Percentiles rank a stretch among this genome's conserved stretches.
Conservation (phyloP, 2,329 filamentous ascomycete genomes). For the Stagonosporopsis tanaceti region DNA sequence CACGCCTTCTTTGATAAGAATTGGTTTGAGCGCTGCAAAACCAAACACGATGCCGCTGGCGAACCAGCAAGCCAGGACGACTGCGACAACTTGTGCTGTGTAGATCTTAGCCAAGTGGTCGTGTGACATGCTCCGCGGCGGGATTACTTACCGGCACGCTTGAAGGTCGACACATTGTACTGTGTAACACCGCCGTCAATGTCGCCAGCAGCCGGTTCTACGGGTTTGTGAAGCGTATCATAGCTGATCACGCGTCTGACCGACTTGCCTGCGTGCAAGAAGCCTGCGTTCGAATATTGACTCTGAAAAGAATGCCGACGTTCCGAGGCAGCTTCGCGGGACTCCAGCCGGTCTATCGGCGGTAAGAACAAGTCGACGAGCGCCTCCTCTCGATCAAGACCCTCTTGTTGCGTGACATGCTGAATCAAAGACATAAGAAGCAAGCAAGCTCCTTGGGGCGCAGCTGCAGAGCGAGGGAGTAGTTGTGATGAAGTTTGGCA, state of each 20-base stretch:
- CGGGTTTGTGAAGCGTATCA: conserved; percentile 56
- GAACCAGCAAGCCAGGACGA: conserved; percentile 50
- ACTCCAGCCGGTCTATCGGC: conserved; percentile 43
- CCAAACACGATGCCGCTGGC: conserved; percentile 53
- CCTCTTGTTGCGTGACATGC: conserved; percentile 60
- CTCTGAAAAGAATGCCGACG: conserved; percentile 43
- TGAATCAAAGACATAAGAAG: conserved; percentile 60
- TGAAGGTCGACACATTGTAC: conserved; percentile 57
- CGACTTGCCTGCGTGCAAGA: conserved; percentile 36
- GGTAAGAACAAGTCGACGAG: conserved; percentile 47
- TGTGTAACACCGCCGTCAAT: conserved; percentile 56
- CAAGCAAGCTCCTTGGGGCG: conserved; percentile 17
- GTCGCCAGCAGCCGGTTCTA: conserved; percentile 45
- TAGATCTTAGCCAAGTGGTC: conserved; percentile 17
- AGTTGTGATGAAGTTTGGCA: conserved; percentile 13
- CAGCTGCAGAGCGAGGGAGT: conserved; percentile 19
- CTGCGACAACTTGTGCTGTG: conserved; percentile 46
- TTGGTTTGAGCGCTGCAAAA: conserved; percentile 52
- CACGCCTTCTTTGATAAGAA: conserved; percentile 50
- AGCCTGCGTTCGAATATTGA: conserved; percentile 31
- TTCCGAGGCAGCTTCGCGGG: conserved; percentile 39
- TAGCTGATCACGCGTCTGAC: conserved; percentile 56
- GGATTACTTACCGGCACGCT: conserved; percentile 41
- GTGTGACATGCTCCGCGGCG: conserved; percentile 3
- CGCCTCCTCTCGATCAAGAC: conserved; percentile 56